Percentiles rank a stretch among this genome's conserved stretches.
phyloP scores from a whole-genome alignment of 1,139 yeast species.

The Saccharomyces hybrid region DNA sequence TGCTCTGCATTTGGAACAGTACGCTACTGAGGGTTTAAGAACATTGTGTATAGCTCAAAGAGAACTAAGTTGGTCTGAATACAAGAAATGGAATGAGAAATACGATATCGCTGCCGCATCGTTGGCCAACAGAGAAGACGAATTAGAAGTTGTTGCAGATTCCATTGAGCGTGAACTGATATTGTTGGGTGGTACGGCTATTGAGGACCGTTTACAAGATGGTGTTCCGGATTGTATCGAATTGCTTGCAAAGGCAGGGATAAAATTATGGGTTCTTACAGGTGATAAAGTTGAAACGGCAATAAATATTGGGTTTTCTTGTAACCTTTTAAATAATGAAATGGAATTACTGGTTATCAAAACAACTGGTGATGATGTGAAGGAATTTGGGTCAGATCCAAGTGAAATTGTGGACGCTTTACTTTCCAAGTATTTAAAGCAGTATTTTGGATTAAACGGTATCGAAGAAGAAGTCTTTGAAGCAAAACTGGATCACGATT shows the following conservation, averaged over 20 bases:
- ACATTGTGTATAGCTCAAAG: slow-evolving; percentile 87
- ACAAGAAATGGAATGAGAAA: slow-evolving; percentile 56
- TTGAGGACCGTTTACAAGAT: slow-evolving; percentile 89
- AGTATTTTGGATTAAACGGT: slow-evolving; percentile 59
- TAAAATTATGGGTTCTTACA: slow-evolving; percentile 92
- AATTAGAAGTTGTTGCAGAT: slow-evolving; percentile 71
- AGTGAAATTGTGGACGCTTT: slow-evolving; percentile 44
- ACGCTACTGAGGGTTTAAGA: slow-evolving; percentile 94
- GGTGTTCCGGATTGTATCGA: slow-evolving; percentile 96
- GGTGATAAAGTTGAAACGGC: slow-evolving; percentile 99
- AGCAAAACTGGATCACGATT: no score
- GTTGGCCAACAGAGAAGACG: slow-evolving; percentile 65
- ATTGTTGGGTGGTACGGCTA: slow-evolving; percentile 92
- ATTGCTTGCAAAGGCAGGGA: slow-evolving; percentile 78
- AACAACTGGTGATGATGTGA: slow-evolving; percentile 39
- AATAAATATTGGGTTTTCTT: slow-evolving; percentile 92
- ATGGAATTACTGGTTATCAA: slow-evolving; percentile 78
- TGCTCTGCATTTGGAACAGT: slow-evolving; percentile 81
- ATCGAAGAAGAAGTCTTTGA: slow-evolving; percentile 34
- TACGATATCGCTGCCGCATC: slow-evolving; percentile 74
- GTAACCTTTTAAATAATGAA: slow-evolving; percentile 76
- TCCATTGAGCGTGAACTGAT: slow-evolving; percentile 66
- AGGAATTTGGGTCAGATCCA: slow-evolving; percentile 32
- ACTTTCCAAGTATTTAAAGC: slow-evolving; percentile 51
- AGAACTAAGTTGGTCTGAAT: slow-evolving; percentile 55